phyloP scores from a whole-genome alignment of 306 rosid species.

The Castanospermum australe region DNA sequence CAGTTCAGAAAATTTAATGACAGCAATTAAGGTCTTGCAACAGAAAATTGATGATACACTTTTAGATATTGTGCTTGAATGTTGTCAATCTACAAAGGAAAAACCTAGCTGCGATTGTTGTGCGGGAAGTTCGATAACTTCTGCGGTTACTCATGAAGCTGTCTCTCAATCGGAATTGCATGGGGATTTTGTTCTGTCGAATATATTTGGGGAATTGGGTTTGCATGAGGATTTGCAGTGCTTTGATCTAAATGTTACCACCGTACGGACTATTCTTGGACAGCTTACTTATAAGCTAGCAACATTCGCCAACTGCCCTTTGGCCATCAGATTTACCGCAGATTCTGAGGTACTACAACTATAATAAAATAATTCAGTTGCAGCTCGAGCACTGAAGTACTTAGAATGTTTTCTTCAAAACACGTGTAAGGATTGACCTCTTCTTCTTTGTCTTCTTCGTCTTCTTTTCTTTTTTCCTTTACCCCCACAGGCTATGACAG shows the following conservation, averaged over 20 bases:
- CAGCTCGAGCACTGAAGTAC: neutral
- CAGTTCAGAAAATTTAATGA: constrained; percentile 55
- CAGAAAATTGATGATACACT: constrained; percentile 61
- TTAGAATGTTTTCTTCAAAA: neutral
- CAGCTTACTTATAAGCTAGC: constrained; percentile 45
- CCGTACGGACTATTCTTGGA: constrained; percentile 44
- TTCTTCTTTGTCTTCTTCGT: neutral
- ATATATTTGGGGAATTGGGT: neutral
- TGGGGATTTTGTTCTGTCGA: constrained; percentile 39
- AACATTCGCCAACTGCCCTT: constrained; percentile 41
- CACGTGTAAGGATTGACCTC: neutral
- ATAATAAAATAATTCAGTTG: neutral
- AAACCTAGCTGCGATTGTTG: constrained; percentile 36
- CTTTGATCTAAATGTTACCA: constrained; percentile 42
- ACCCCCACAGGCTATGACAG: constrained; percentile 46
- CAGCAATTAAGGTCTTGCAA: constrained; percentile 61
- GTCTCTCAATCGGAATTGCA: constrained; percentile 33
- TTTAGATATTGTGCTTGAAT: constrained; percentile 66
- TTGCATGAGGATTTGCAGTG: constrained; percentile 44
- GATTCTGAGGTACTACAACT: neutral
- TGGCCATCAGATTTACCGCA: neutral
- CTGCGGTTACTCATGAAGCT: constrained; percentile 32
- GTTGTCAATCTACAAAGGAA: constrained; percentile 56
- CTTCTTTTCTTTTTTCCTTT: neutral
- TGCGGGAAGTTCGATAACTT: constrained; percentile 34